These are phyloP conservation scores for Vaccinium corymbosum DNA, from an alignment of 148 eudicot genomes.

Conservation along the genomic window DNA sequence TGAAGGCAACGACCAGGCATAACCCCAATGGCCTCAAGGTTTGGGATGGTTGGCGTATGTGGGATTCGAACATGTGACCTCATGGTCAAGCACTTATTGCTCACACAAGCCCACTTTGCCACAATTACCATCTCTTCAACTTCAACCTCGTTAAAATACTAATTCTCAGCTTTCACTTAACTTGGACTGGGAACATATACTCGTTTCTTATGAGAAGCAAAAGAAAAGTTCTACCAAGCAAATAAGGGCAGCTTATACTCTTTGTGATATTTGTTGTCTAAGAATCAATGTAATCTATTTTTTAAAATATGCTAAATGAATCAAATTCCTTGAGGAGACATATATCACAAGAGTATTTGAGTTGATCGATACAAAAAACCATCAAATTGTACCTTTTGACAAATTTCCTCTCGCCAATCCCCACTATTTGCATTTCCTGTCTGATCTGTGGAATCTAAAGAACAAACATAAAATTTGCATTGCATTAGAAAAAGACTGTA, in stretches of 20 bases:
- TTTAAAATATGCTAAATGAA: too few relatives aligned
- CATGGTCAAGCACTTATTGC: too few relatives aligned
- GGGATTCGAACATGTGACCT: too few relatives aligned
- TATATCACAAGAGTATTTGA: not conserved
- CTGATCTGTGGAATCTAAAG: slow-evolving; percentile 82
- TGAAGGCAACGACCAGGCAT: too few relatives aligned
- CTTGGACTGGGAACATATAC: not conserved
- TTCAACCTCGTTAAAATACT: not conserved
- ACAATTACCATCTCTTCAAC: not conserved
- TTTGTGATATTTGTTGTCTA: not conserved
- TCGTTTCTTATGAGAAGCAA: not conserved
- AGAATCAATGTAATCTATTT: not conserved
- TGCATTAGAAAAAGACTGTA: not conserved
- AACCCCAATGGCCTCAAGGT: too few relatives aligned
- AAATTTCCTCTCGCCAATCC: slow-evolving; percentile 93
- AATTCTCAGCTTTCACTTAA: not conserved
- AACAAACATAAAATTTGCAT: slow-evolving; percentile 16
- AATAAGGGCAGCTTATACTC: not conserved
- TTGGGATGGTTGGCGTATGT: too few relatives aligned
- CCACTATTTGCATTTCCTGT: slow-evolving; percentile 53
- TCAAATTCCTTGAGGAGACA: not conserved
- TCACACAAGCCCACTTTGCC: too few relatives aligned
- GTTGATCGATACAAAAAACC: not conserved
- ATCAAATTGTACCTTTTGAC: slow-evolving; percentile 63
- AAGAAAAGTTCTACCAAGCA: not conserved